These are phyloP conservation scores for Phytopythium cucurbitacearum DNA, from an alignment of 352 stramenopile species.

Conservation along the genomic window DNA sequence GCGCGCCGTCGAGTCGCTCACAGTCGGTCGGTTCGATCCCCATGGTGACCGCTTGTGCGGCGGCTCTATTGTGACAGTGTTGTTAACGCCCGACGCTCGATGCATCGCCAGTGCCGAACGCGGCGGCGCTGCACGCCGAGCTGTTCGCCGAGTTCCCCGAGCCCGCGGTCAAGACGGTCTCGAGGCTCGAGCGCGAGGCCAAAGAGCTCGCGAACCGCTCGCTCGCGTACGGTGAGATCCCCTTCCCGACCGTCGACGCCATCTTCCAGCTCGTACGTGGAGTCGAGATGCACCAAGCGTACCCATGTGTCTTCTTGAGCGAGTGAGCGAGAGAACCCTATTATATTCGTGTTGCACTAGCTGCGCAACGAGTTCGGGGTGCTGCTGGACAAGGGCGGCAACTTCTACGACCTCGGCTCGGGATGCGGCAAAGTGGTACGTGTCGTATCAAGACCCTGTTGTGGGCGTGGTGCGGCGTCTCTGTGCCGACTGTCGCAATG, in stretches of 20 bases:
- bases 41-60: no score
- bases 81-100: not conserved
- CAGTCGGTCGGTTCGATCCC: not conserved
- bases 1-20: conserved; percentile 5
- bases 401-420: conserved; percentile 69
- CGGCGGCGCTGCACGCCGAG: conserved; percentile 30
- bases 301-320: not conserved
- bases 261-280: conserved; percentile 51
- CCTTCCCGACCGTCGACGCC: conserved; percentile 45
- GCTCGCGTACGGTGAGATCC: conserved; percentile 64
- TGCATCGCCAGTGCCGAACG: conserved; percentile 34
- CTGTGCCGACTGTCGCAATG: not conserved
- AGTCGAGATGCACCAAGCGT: not conserved
- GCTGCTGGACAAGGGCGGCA: conserved; percentile 53
- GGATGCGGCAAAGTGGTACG: conserved; percentile 70
- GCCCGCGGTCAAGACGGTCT: conserved; percentile 47
- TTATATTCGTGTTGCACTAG: conserved; percentile 8
- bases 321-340: not conserved
- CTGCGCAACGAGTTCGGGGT: conserved; percentile 57
- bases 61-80: no score
- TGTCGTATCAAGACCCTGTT: not conserved
- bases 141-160: conserved; percentile 49
- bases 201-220: conserved; percentile 60
- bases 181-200: conserved; percentile 55
- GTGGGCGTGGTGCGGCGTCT: not conserved